These are phyloP conservation scores for Saccharomycopsis oosterbeekiorum DNA, from an alignment of 805 yeast species.

Conservation along the genomic window DNA sequence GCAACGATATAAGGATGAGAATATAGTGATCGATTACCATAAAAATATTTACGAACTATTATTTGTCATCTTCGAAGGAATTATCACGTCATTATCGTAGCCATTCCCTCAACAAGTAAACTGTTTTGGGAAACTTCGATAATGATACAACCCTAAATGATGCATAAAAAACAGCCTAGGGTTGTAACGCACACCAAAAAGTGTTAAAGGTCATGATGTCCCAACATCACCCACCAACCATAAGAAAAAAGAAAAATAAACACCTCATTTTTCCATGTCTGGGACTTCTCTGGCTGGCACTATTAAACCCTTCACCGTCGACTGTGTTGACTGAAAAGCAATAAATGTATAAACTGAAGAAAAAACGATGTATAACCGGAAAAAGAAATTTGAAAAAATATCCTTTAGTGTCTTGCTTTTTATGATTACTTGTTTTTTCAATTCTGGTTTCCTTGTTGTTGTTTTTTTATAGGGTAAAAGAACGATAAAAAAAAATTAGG, in stretches of 20 bases:
- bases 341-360: neutral
- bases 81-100: neutral
- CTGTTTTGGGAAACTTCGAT: neutral
- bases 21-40: too few relatives aligned
- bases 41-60: neutral
- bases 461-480: too few relatives aligned
- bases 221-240: conserved; percentile 16
- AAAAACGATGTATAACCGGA: neutral
- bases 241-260: neutral
- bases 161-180: conserved; percentile 17
- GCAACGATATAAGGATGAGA: too few relatives aligned
- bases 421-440: neutral
- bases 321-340: conserved; percentile 19
- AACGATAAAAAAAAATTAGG: too few relatives aligned
- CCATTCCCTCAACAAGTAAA: neutral
- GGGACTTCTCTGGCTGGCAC: neutral
- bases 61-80: neutral
- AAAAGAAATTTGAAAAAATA: neutral
- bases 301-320: conserved; percentile 16
- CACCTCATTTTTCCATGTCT: neutral
- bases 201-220: conserved; percentile 17
- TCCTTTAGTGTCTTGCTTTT: neutral
- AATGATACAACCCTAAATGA: neutral
- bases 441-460: too few relatives aligned
- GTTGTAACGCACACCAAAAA: conserved; percentile 11